Evolutionary conservation across 441 rosid species (phyloP).

Genomic region (Heliophila coronopifolia): DNA sequence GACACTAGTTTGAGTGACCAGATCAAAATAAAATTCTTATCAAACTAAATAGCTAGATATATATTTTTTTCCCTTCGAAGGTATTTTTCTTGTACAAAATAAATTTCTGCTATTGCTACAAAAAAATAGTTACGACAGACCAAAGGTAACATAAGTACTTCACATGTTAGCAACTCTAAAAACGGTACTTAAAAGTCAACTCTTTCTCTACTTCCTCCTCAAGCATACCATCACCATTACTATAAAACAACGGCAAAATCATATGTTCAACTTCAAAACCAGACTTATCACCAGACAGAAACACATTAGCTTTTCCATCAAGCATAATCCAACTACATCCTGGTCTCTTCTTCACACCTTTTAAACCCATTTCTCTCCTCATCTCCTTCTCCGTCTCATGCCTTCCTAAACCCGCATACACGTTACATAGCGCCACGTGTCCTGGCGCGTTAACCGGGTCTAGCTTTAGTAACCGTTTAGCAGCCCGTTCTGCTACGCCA

Average conservation of each 20-base stretch:
- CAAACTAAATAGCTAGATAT: too few relatives aligned
- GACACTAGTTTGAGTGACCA: too few relatives aligned
- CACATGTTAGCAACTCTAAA: neutral
- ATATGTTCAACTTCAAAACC: constrained; percentile 31
- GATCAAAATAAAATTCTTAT: too few relatives aligned
- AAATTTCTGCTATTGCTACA: too few relatives aligned
- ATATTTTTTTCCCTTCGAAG: too few relatives aligned
- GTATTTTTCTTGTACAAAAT: too few relatives aligned
- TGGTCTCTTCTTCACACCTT: constrained; percentile 68
- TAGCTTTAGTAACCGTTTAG: constrained; percentile 41
- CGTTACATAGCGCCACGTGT: constrained; percentile 59
- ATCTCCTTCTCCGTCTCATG: constrained; percentile 49
- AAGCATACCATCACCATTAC: constrained; percentile 15
- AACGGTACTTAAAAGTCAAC: too few relatives aligned
- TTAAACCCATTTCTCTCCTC: constrained; percentile 64
- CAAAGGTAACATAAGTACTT: neutral
- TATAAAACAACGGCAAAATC: constrained; percentile 29
- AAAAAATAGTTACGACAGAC: neutral
- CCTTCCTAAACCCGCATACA: constrained; percentile 47
- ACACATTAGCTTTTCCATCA: constrained; percentile 42
- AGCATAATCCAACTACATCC: constrained; percentile 75
- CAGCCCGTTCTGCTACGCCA: constrained; percentile 45
- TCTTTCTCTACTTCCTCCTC: constrained; percentile 19
- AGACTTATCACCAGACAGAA: constrained; percentile 57
- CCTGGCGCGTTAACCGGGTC: constrained; percentile 70